phyloP scores from a whole-genome alignment of 169 alveolate genomes.

The Cryptosporidium ubiquitum region DNA sequence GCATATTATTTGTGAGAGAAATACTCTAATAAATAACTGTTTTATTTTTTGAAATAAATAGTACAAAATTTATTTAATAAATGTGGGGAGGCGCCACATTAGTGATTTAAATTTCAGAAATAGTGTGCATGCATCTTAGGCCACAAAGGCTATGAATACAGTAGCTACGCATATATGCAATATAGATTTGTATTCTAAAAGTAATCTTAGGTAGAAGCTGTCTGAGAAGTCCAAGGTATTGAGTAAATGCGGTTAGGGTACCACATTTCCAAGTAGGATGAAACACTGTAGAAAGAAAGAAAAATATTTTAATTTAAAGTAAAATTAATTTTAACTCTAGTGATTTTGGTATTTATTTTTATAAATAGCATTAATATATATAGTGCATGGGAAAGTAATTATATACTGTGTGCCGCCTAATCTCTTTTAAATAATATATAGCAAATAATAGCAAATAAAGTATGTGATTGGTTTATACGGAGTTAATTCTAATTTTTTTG shows the following conservation, averaged over 20 bases:
- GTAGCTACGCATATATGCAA: no score
- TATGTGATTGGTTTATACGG: background rate
- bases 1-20: background rate
- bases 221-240: background rate
- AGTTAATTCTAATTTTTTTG: background rate
- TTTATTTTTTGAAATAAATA: no score
- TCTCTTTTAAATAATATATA: background rate
- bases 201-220: background rate
- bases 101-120: background rate
- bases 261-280: no score
- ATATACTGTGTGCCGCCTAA: background rate
- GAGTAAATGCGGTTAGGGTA: no score
- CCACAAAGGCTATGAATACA: background rate
- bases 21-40: background rate
- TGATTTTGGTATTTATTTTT: background rate
- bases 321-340: background rate
- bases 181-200: no score
- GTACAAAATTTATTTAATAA: no score
- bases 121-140: background rate
- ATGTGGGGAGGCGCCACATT: background rate
- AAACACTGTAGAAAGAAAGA: no score
- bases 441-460: background rate
- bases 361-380: background rate
- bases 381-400: background rate
- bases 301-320: no score